Base-by-base conservation (phyloP, 495 filamentous ascomycete genomes). In the Penicillium robsamsonii region DNA sequence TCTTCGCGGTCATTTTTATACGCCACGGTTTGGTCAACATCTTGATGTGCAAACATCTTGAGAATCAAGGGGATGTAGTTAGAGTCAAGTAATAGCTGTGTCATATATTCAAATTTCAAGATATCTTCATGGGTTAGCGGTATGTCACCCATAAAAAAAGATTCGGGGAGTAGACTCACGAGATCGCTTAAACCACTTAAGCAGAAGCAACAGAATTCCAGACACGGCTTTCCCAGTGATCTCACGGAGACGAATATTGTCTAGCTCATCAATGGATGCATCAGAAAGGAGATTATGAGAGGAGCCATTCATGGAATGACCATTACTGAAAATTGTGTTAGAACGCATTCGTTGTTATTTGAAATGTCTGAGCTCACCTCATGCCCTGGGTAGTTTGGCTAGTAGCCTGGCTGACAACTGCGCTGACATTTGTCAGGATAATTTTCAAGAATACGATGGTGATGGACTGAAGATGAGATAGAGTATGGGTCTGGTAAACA, bases 101-200 rank as follows among this genome's bases (percentile, higher is more conserved):
- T 91, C 62, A 98, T 75, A 65, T 97, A 97, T 71, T 98, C 94
- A 59, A 92, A 96, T 68, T 96, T 96, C 57, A 98, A 75, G 41
- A 98, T 83, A 65, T 98, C 93, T 96, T 56, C 6, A 13, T 44
- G 12, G 0, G 29, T 58, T 31, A 71, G 81, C 54, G 55, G 30
- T 48, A 35, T 33, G 50, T 37, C 33, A 22, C 43, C 30, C 20
- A 15, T n/a, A n/a, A 17, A 3, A 30, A 3, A 15, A 20, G 4
- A 25, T 20, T 17, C 3, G 3, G n/a, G 27, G 18, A 4, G 1
- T 9, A 53, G 30, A 77, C 90, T 75, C 74, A 96, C 92, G 93
- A 57, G 91, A 96, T 59, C 93, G 78, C 70, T 96, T 95, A 67
- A 97, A 90, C 94, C 94, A 98, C 73, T 97, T 97, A 51, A 97